Conservation (phyloP, 2,329 filamentous ascomycete genomes). For the Fusarium miscanthi region DNA sequence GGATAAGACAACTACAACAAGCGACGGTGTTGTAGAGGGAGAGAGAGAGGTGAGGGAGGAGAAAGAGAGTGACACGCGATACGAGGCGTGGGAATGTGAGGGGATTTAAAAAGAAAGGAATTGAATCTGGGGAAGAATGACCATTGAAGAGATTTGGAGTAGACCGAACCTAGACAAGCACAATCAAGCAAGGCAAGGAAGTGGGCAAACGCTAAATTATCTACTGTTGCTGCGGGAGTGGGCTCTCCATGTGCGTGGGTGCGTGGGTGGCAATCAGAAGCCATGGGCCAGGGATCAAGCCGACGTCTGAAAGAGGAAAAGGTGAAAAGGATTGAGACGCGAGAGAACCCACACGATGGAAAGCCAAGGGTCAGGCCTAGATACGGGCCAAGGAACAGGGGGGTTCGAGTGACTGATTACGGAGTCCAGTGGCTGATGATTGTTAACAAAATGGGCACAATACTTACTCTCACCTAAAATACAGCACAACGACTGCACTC, state of each 20-base stretch:
- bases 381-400: background rate
- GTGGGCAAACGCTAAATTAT: slow-evolving; percentile 11
- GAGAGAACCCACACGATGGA: background rate
- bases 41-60: background rate
- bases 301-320: slow-evolving; percentile 16
- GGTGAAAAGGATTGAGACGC: background rate
- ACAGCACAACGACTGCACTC: background rate
- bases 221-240: slow-evolving; percentile 7
- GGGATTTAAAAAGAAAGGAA: slow-evolving; percentile 27
- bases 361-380: slow-evolving; percentile 4
- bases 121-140: slow-evolving; percentile 25
- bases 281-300: slow-evolving; percentile 19
- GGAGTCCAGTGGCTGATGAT: too few relatives aligned
- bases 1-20: background rate
- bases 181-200: background rate
- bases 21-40: background rate
- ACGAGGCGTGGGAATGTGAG: slow-evolving; percentile 1
- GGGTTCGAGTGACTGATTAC: background rate
- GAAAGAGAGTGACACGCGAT: background rate
- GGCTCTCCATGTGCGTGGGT: background rate
- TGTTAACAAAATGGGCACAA: background rate
- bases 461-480: background rate
- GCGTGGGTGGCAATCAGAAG: slow-evolving; percentile 24
- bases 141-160: slow-evolving; percentile 31
- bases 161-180: background rate